phyloP scores from a whole-genome alignment of 345 rosid species.

The Sisymbrium irio region DNA sequence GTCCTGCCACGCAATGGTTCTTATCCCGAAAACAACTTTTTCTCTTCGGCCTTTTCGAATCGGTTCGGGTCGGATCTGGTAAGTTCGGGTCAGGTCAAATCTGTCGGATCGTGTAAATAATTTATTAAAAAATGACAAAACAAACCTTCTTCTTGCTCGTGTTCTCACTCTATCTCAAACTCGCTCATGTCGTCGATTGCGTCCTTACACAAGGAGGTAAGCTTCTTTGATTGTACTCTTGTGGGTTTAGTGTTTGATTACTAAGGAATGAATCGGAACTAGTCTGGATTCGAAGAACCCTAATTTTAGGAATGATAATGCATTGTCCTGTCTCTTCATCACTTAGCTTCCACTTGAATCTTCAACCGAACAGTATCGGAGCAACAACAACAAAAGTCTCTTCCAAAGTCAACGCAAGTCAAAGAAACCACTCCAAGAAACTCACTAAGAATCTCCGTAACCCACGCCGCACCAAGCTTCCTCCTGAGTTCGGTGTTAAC shows the following conservation, averaged over 20 bases:
- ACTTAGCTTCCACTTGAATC: conserved; percentile 23
- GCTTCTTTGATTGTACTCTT: not conserved
- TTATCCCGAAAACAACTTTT: conserved; percentile 17
- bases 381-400: conserved; percentile 15
- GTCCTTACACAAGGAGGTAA: conserved; percentile 3
- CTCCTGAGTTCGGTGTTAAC: conserved; percentile 82
- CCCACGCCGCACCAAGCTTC: conserved; percentile 71
- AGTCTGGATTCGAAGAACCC: not conserved
- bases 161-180: not conserved
- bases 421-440: conserved; percentile 41
- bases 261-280: too few relatives aligned
- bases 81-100: too few relatives aligned
- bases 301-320: conserved; percentile 11
- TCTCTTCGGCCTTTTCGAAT: not conserved
- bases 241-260: not conserved
- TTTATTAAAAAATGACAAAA: not conserved
- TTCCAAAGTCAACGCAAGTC: conserved; percentile 11
- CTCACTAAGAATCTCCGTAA: conserved; percentile 58
- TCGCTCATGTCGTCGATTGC: not conserved
- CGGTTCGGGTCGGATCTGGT: not conserved
- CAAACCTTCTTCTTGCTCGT: not conserved
- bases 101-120: not conserved
- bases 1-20: not conserved
- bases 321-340: conserved; percentile 21
- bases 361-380: not conserved